A percentile compares a stretch with the other conserved stretches of the same genome.
These are phyloP conservation scores for Hypomontagnella submonticulosa DNA, from an alignment of 495 filamentous ascomycete genomes.

Conservation along the genomic window DNA sequence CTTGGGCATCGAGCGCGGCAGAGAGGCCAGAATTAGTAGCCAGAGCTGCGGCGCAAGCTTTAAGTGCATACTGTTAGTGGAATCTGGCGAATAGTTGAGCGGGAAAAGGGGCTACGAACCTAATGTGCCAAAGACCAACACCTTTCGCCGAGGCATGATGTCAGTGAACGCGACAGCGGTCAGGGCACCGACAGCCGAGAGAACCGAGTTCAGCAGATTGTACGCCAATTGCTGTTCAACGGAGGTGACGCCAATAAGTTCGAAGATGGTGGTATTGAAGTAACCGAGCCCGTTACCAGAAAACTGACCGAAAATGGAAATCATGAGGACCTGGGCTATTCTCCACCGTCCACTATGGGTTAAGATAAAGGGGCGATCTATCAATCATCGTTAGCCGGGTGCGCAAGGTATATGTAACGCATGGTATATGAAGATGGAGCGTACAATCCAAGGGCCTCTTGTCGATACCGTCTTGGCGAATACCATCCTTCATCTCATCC, in stretches of 20 bases:
- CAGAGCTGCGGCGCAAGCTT: conserved; percentile 61
- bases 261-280: conserved; percentile 49
- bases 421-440: not conserved
- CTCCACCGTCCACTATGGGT: conserved; percentile 61
- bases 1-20: conserved; percentile 54
- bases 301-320: conserved; percentile 65
- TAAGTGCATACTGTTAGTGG: conserved; percentile 3
- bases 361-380: conserved; percentile 57
- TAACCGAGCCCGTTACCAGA: conserved; percentile 57
- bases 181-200: conserved; percentile 59
- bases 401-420: not conserved
- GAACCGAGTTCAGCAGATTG: conserved; percentile 58
- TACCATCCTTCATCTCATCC: conserved; percentile 69
- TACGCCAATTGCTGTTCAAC: conserved; percentile 57
- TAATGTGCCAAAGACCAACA: conserved; percentile 56
- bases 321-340: conserved; percentile 60
- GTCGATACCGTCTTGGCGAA: conserved; percentile 65
- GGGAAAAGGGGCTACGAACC: conserved; percentile 31
- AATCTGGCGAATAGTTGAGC: not conserved
- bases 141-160: conserved; percentile 58
- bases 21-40: conserved; percentile 60
- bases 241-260: conserved; percentile 47
- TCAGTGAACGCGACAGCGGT: conserved; percentile 56
- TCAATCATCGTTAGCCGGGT: conserved; percentile 11
- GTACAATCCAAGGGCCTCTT: conserved; percentile 60